Base-by-base conservation (phyloP, 805 yeast genomes). In the Saturnispora zaruensis region DNA sequence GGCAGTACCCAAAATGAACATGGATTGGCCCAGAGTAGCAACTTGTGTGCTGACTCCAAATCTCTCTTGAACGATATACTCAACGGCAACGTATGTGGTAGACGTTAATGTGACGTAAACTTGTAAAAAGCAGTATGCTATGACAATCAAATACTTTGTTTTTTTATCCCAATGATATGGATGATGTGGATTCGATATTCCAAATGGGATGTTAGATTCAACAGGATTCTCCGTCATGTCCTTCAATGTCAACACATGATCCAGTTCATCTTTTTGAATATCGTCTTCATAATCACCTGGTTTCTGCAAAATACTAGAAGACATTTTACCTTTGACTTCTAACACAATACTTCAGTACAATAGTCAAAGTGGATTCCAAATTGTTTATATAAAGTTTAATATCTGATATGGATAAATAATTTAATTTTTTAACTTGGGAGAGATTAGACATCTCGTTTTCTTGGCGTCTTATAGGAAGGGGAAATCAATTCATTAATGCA, bases 1-100 rank as follows among this genome's bases (percentile, higher is more conserved):
- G 8, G 68, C 68, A 18, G 68, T 65, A 52, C 70, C 70, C 41
- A 66, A 45, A 51, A 66, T 64, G 52, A 66, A 66, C 59, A 66
- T 55, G 14, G 68, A 64, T 55, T 66, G 69, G 23, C 67, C 67
- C 26, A 66, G 53, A 3, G 68, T 64, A 21, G 68, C 64, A 36
- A 64, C 67, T 53, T 66, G 70, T 4, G 66, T 46, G 30, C 48
- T 51, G 23, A 58, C 62, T 20, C 51, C 52, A 46, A 55, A 66
- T 42, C 49, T 55, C 5, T 59, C 66, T 50, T 64, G 58, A 40
- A 64, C 61, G 20, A 59, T 24, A 25, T 16, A 64, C 53, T 65
- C 68, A 25, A 57, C 60, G 32, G 68, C 60, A 37, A 66, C 64
- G 49, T 65, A 66, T 18, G 64, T 53, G 8, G 70, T 66, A 9